Evolutionary conservation across 441 rosid species (phyloP).

Genomic region (Metrosideros polymorpha): DNA sequence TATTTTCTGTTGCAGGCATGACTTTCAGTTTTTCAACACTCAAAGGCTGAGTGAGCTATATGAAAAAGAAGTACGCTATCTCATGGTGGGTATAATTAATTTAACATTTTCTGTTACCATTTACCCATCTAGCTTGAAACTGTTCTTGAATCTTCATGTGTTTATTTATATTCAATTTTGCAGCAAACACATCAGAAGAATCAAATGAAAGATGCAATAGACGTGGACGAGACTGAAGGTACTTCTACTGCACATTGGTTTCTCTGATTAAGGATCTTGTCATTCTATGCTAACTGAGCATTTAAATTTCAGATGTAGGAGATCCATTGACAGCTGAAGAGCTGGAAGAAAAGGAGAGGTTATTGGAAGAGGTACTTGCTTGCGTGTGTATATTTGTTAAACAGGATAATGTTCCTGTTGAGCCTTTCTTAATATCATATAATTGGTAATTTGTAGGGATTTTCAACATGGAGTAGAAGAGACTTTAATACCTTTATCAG

Average conservation of each 20-base stretch:
- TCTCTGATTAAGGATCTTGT: not conserved
- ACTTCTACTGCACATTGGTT: not conserved
- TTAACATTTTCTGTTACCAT: not conserved
- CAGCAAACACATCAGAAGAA: conserved; percentile 93
- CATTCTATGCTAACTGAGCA: conserved; percentile 9
- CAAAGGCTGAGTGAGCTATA: conserved; percentile 92
- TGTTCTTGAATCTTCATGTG: not conserved
- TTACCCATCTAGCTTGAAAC: not conserved
- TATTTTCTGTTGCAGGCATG: conserved; percentile 51
- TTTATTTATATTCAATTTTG: not conserved
- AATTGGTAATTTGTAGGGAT: conserved; percentile 44
- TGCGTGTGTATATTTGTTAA: not conserved
- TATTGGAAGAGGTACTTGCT: conserved; percentile 76
- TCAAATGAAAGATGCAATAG: conserved; percentile 87
- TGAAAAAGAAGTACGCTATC: conserved; percentile 98
- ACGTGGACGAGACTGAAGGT: conserved; percentile 99
- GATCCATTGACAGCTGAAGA: conserved; percentile 98
- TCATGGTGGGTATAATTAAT: conserved; percentile 54
- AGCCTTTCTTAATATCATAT: not conserved
- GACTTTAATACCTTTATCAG: conserved; percentile 86
- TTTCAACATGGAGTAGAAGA: conserved; percentile 94
- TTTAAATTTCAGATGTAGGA: conserved; percentile 45
- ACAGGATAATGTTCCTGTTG: not conserved
- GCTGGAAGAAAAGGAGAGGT: conserved; percentile 85
- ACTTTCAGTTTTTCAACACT: conserved; percentile 93